Percentiles rank a stretch among this genome's conserved stretches.
Conservation (phyloP, 345 rosid genomes). For the Syzygium jambos region DNA sequence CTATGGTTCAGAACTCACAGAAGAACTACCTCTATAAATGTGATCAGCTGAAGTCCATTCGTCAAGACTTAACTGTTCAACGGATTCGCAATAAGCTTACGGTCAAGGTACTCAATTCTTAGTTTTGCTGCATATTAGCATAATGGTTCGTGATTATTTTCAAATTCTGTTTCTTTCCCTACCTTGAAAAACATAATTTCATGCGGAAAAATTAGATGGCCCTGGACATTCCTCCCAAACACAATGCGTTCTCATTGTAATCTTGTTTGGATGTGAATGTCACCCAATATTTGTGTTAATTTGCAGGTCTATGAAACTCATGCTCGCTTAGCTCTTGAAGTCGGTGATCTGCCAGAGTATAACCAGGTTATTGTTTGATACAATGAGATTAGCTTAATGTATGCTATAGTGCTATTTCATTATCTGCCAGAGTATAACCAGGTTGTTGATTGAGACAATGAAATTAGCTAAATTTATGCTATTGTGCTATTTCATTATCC, state of each 20-base stretch:
- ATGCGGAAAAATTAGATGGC: background rate
- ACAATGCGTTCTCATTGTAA: background rate
- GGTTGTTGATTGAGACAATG: constrained; percentile 23
- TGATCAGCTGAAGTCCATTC: constrained; percentile 97
- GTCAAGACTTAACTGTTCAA: constrained; percentile 97
- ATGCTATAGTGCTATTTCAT: background rate
- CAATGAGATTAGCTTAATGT: background rate
- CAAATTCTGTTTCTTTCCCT: background rate
- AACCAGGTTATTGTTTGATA: constrained; percentile 59
- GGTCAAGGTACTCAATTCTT: constrained; percentile 48
- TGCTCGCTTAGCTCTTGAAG: constrained; percentile 94
- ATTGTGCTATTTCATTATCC: background rate
- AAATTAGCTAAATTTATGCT: background rate
- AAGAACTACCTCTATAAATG: constrained; percentile 94
- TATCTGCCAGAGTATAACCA: constrained; percentile 75
- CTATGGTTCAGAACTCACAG: constrained; percentile 74
- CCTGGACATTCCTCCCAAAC: background rate
- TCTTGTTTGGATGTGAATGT: background rate
- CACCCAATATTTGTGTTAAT: background rate
- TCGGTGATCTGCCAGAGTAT: constrained; percentile 86
- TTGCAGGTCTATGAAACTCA: constrained; percentile 97
- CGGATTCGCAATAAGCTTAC: constrained; percentile 79
- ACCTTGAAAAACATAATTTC: background rate
- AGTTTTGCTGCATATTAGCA: background rate
- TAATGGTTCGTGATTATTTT: background rate